A percentile compares a stretch with the other conserved stretches of the same genome.
Evolutionary conservation across 179 eudicot species (phyloP).

Genomic region (Actinidia chinensis): DNA sequence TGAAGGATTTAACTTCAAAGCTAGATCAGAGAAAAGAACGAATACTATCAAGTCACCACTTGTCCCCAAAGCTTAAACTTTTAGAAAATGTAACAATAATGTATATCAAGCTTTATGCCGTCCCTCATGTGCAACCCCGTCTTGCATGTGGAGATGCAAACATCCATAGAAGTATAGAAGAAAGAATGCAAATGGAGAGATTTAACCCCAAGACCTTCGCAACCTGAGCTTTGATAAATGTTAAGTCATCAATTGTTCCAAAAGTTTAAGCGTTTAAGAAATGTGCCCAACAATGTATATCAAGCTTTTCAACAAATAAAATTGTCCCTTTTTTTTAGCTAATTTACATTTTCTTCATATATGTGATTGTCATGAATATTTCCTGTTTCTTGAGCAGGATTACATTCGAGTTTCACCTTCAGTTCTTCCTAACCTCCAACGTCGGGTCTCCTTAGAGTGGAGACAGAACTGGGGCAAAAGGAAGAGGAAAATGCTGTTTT

Average conservation of each 20-base stretch:
- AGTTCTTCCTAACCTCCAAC: constrained; percentile 39
- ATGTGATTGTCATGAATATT: neutral
- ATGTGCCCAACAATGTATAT: no score
- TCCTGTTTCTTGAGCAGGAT: constrained; percentile 22
- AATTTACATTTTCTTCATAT: neutral
- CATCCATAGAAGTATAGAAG: no score
- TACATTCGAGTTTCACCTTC: constrained; percentile 27
- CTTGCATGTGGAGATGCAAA: no score
- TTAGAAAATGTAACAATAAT: no score
- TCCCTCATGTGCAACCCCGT: no score
- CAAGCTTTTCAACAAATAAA: neutral
- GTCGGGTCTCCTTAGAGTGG: constrained; percentile 40
- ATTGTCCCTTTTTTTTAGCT: neutral
- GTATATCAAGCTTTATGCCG: no score
- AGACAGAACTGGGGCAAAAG: constrained; percentile 53
- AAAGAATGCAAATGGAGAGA: no score
- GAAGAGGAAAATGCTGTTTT: constrained; percentile 67
- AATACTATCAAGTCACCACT: neutral
- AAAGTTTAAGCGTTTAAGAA: no score
- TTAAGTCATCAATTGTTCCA: no score
- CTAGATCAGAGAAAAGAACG: neutral
- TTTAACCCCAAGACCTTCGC: no score
- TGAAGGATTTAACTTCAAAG: neutral
- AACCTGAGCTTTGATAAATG: no score
- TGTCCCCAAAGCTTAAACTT: no score